A percentile compares a stretch with the other conserved stretches of the same genome.
phyloP scores from a whole-genome alignment of 169 alveolate genomes.

The Cryptosporidium andersoni region DNA sequence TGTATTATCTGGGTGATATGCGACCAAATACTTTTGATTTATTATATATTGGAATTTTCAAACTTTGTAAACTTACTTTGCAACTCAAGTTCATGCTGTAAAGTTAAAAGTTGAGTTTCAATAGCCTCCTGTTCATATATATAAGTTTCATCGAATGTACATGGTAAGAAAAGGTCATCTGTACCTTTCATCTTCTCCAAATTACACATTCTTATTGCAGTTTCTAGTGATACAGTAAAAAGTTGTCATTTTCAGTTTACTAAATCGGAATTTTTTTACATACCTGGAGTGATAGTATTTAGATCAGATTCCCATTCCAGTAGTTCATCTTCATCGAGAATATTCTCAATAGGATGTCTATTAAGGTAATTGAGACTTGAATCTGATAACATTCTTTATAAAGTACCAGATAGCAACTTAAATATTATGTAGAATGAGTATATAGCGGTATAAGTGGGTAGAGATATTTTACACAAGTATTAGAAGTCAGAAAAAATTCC shows the following conservation, averaged over 20 bases:
- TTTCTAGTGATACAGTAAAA: conserved; percentile 9
- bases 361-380: conserved; percentile 19
- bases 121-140: conserved; percentile 53
- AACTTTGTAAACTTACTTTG: conserved; percentile 10
- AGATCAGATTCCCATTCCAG: conserved; percentile 35
- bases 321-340: conserved; percentile 32
- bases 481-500: too few relatives aligned
- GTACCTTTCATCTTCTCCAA: conserved; percentile 34
- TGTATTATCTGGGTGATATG: too few relatives aligned
- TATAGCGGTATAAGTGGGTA: too few relatives aligned
- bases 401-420: background rate
- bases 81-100: conserved; percentile 16
- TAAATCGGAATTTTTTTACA: background rate
- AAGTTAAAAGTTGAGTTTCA: conserved; percentile 30
- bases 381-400: conserved; percentile 34
- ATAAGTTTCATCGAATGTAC: conserved; percentile 31
- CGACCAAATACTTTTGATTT: too few relatives aligned
- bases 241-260: background rate
- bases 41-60: background rate
- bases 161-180: conserved; percentile 41
- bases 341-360: conserved; percentile 22
- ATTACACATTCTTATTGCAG: conserved; percentile 29
- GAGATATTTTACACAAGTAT: too few relatives aligned
- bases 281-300: conserved; percentile 28
- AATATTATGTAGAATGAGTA: background rate